Evolutionary conservation across 192 early-diverging fungal species (phyloP).

Genomic region (Radiomyces spectabilis): DNA sequence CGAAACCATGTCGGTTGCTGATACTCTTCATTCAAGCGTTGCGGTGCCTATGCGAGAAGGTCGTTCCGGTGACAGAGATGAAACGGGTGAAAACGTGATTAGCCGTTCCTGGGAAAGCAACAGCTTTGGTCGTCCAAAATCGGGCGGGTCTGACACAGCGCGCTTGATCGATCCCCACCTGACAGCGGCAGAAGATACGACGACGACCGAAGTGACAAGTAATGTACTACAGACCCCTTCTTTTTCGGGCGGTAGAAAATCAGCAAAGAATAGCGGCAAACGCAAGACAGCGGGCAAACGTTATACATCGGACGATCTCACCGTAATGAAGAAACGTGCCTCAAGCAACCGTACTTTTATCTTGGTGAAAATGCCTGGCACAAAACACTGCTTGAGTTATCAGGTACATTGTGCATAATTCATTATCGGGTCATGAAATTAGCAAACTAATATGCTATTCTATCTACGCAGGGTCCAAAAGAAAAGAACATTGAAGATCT

Average conservation of each 20-base stretch:
- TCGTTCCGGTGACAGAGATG: too few relatives aligned
- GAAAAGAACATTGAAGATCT: conserved; percentile 76
- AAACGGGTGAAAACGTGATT: too few relatives aligned
- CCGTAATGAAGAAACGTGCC: conserved; percentile 82
- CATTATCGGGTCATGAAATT: background rate
- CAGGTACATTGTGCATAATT: conserved; percentile 41
- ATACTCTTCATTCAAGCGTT: too few relatives aligned
- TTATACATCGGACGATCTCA: conserved; percentile 42
- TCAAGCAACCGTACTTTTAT: conserved; percentile 84
- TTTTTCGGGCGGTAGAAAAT: background rate
- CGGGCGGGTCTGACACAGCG: too few relatives aligned
- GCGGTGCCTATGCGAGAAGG: too few relatives aligned
- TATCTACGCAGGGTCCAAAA: conserved; percentile 52
- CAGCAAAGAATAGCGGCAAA: conserved; percentile 22
- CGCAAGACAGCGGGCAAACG: conserved; percentile 18
- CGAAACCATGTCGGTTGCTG: too few relatives aligned
- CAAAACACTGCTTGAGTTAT: conserved; percentile 78
- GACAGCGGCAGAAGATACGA: background rate
- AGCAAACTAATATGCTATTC: background rate
- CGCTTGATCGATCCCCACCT: background rate
- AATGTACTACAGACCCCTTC: background rate
- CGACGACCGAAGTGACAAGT: background rate
- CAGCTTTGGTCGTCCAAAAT: too few relatives aligned
- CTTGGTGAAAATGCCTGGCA: conserved; percentile 81
- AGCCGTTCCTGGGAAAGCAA: too few relatives aligned